Conservation (phyloP, 2,329 filamentous ascomycete species). For the Akanthomyces dipterigenus region DNA sequence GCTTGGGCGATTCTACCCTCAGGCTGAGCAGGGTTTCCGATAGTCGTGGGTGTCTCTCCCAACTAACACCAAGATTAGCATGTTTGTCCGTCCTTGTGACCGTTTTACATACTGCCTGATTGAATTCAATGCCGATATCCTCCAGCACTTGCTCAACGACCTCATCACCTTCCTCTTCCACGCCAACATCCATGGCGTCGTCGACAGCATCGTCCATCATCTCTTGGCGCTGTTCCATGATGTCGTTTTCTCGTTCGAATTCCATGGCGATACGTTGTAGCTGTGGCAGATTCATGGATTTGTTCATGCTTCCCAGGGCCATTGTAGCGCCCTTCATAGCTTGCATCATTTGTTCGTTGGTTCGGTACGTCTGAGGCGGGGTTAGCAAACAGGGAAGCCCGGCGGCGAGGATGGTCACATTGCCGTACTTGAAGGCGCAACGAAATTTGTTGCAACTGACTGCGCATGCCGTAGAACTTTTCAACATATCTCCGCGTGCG, state of each 20-base stretch:
- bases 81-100: not conserved
- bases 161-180: constrained; percentile 95
- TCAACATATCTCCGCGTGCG: constrained; percentile 90
- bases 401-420: not conserved
- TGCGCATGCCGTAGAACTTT: constrained; percentile 98
- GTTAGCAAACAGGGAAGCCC: not conserved
- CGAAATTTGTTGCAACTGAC: constrained; percentile 92
- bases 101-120: constrained; percentile 64
- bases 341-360: constrained; percentile 99
- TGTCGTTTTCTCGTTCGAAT: constrained; percentile 96
- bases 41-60: constrained; percentile 79
- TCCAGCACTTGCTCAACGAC: constrained; percentile 94
- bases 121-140: constrained; percentile 92
- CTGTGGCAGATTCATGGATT: constrained; percentile 92
- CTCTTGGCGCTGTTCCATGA: constrained; percentile 98
- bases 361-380: constrained; percentile 71
- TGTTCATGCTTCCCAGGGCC: constrained; percentile 93
- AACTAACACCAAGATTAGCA: constrained; percentile 50
- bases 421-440: constrained; percentile 75
- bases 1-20: constrained; percentile 82
- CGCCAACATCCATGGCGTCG: constrained; percentile 81
- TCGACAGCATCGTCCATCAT: constrained; percentile 99
- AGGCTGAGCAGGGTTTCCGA: constrained; percentile 65
- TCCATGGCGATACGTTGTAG: constrained; percentile 97
- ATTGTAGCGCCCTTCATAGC: constrained; percentile 97